Evolutionary conservation across 192 early-diverging fungal genomes (phyloP).

Genomic region (Gryganskiella cystojenkinii): DNA sequence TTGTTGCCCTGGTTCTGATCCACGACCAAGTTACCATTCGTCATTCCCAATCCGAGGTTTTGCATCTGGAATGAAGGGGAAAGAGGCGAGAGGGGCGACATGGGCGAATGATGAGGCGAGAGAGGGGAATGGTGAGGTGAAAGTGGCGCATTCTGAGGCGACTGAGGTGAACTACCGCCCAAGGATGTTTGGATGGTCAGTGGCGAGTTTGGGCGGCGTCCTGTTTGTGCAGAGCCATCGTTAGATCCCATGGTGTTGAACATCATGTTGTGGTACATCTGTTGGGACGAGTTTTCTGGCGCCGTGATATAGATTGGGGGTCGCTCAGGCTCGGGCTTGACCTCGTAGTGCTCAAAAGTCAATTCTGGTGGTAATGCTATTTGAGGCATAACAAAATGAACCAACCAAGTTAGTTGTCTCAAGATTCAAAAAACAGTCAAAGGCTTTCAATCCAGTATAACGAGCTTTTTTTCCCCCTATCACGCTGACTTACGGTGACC

Average conservation of each 20-base stretch:
- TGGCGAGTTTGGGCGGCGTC: constrained; percentile 44
- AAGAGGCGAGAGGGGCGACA: constrained; percentile 33
- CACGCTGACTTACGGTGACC: constrained; percentile 42
- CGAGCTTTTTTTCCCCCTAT: neutral
- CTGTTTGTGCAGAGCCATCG: constrained; percentile 19
- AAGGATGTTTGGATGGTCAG: constrained; percentile 55
- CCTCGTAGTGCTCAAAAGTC: constrained; percentile 56
- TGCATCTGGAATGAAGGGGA: constrained; percentile 44
- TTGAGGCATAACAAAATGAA: neutral
- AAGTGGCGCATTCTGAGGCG: constrained; percentile 24
- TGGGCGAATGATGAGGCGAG: constrained; percentile 44
- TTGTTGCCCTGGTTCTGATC: constrained; percentile 14
- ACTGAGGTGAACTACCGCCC: constrained; percentile 31
- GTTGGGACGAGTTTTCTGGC: constrained; percentile 54
- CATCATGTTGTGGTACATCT: constrained; percentile 50
- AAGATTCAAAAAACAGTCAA: neutral
- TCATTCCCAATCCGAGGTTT: constrained; percentile 44
- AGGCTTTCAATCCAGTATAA: neutral
- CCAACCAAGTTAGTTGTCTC: neutral
- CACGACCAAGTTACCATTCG: constrained; percentile 19
- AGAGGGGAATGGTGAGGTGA: constrained; percentile 50
- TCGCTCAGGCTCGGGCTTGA: constrained; percentile 57
- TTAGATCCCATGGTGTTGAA: constrained; percentile 28
- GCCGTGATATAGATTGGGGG: constrained; percentile 68
- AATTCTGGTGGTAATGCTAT: constrained; percentile 54